Conservation (phyloP, 2,329 filamentous ascomycete genomes). For the Chalara sp. region DNA sequence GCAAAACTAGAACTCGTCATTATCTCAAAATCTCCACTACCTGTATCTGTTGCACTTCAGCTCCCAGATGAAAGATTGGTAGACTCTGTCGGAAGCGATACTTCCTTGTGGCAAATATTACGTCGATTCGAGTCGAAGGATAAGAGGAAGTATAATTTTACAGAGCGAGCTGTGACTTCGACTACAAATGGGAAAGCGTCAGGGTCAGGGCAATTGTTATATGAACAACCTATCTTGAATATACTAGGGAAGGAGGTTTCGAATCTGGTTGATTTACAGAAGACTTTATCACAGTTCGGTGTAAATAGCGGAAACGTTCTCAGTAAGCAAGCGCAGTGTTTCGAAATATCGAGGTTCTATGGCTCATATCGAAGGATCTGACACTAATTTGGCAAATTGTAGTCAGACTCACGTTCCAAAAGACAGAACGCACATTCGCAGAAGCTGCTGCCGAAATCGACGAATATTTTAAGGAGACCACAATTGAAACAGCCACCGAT, state of each 20-base stretch:
- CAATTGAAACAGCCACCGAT: constrained; percentile 12
- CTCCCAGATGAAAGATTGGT: constrained; percentile 68
- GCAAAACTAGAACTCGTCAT: constrained; percentile 90
- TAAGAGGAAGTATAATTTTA: constrained; percentile 67
- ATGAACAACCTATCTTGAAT: constrained; percentile 79
- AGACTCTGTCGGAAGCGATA: constrained; percentile 83
- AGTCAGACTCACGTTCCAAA: constrained; percentile 68
- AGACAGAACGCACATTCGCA: constrained; percentile 71
- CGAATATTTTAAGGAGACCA: constrained; percentile 54
- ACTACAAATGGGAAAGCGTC: constrained; percentile 36
- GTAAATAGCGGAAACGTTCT: constrained; percentile 79
- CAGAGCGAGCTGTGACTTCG: constrained; percentile 65
- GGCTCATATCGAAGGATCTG: too few relatives aligned
- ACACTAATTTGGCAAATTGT: too few relatives aligned
- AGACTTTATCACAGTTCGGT: constrained; percentile 79
- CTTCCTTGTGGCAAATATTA: constrained; percentile 81
- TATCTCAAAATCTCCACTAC: constrained; percentile 76
- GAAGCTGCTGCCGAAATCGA: constrained; percentile 80
- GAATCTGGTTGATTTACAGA: constrained; percentile 76
- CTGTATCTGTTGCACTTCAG: constrained; percentile 84
- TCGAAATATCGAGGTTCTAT: too few relatives aligned
- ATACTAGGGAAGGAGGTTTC: constrained; percentile 76
- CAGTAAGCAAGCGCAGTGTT: constrained; percentile 12
- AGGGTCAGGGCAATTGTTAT: constrained; percentile 69
- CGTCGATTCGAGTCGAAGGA: constrained; percentile 79